phyloP scores from a whole-genome alignment of 768 basidiomycete species.

The Serendipita sp. region DNA sequence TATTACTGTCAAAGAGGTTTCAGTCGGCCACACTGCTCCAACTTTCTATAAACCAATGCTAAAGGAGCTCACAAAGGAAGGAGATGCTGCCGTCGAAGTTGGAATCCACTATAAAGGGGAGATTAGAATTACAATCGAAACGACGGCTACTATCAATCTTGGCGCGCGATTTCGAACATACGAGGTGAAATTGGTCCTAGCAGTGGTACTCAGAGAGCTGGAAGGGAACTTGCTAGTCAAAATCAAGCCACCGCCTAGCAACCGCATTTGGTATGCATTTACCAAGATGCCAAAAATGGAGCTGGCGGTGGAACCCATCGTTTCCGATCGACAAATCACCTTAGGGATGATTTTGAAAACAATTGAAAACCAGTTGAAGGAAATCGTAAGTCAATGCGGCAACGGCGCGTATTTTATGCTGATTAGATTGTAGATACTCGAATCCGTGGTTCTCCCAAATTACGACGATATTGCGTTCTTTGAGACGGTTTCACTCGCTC shows the following conservation, averaged over 20 bases:
- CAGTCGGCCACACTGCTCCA: constrained; percentile 69
- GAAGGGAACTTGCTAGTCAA: constrained; percentile 77
- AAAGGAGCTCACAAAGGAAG: constrained; percentile 89
- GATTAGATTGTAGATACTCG: constrained; percentile 48
- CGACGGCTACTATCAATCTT: constrained; percentile 73
- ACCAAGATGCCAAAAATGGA: constrained; percentile 80
- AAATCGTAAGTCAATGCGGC: constrained; percentile 44
- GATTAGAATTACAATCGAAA: constrained; percentile 76
- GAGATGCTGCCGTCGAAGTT: constrained; percentile 81
- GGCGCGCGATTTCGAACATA: constrained; percentile 79
- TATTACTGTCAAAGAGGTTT: constrained; percentile 74
- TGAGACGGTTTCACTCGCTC: constrained; percentile 46
- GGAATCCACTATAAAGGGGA: constrained; percentile 76
- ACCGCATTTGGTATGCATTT: constrained; percentile 92
- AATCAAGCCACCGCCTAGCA: constrained; percentile 87
- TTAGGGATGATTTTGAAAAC: constrained; percentile 84
- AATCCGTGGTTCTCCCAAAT: constrained; percentile 89
- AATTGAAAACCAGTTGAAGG: constrained; percentile 76
- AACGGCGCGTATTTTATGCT: neutral
- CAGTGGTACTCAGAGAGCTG: constrained; percentile 72
- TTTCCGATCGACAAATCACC: constrained; percentile 86
- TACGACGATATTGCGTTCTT: constrained; percentile 99
- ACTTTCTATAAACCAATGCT: constrained; percentile 95
- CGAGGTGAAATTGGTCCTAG: constrained; percentile 76
- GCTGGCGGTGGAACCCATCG: constrained; percentile 80